These are phyloP conservation scores for Ophiostoma sp. DNA, from an alignment of 2,329 filamentous ascomycete genomes.

Conservation along the genomic window DNA sequence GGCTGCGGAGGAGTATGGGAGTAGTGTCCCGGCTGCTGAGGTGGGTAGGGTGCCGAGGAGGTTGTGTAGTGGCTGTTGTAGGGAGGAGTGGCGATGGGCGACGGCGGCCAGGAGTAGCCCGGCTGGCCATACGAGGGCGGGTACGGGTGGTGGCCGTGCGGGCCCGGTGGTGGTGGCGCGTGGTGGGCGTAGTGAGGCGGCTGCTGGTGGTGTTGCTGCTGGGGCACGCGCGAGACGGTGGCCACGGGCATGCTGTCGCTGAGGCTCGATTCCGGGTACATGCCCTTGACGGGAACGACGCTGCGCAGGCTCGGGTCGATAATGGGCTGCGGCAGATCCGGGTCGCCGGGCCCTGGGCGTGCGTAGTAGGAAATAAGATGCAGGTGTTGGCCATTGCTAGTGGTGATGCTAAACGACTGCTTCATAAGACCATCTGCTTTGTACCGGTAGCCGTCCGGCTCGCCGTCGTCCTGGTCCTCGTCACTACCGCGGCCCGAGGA, in stretches of 20 bases:
- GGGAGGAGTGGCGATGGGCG: conserved; percentile 55
- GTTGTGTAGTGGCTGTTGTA: conserved; percentile 51
- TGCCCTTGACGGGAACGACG: conserved; percentile 85
- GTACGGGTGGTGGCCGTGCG: conserved; percentile 33
- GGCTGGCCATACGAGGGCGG: conserved; percentile 42
- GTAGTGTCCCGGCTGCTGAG: conserved; percentile 29
- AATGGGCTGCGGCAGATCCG: conserved; percentile 77
- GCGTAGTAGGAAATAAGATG: conserved; percentile 98
- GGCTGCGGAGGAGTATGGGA: conserved; percentile 33
- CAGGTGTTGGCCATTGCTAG: conserved; percentile 81
- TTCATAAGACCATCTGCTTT: conserved; percentile 98
- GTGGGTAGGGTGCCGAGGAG: conserved; percentile 35
- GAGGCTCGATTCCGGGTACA: conserved; percentile 95
- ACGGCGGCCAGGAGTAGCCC: conserved; percentile 57
- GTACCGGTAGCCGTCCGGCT: conserved; percentile 89
- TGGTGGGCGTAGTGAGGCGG: conserved; percentile 28
- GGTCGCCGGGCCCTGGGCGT: conserved; percentile 69
- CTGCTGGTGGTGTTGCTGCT: conserved; percentile 36
- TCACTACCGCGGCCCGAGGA: conserved; percentile 73
- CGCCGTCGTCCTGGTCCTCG: conserved; percentile 79
- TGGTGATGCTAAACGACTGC: conserved; percentile 99
- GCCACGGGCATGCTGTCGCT: conserved; percentile 75
- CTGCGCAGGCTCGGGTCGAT: conserved; percentile 76
- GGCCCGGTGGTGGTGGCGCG: conserved; percentile 25
- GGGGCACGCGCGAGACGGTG: conserved; percentile 66